These are phyloP conservation scores for Coemansia sp. DNA, from an alignment of 192 early-diverging fungal genomes.

Conservation along the genomic window DNA sequence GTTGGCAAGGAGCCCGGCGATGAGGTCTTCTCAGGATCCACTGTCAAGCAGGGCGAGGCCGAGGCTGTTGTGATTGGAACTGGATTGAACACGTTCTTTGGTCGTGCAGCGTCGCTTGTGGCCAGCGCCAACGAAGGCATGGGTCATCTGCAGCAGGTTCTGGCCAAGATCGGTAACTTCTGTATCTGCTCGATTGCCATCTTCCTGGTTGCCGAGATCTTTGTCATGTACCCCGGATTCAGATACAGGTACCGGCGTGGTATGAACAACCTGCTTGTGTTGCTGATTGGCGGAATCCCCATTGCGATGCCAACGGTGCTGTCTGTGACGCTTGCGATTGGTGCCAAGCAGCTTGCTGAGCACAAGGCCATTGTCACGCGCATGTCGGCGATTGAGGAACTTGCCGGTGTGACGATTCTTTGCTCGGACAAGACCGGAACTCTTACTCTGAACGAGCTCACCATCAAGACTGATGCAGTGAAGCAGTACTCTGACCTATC, in stretches of 20 bases:
- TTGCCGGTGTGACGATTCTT: slow-evolving; percentile 79
- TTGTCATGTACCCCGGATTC: slow-evolving; percentile 74
- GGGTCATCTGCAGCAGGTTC: slow-evolving; percentile 72
- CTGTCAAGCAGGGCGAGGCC: slow-evolving; percentile 79
- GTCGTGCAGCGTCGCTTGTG: slow-evolving; percentile 77
- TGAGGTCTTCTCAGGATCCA: slow-evolving; percentile 76
- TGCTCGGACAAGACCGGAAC: slow-evolving; percentile 97
- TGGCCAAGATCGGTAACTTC: slow-evolving; percentile 78
- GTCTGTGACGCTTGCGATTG: slow-evolving; percentile 77
- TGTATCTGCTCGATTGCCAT: slow-evolving; percentile 71
- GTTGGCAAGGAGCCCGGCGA: slow-evolving; percentile 68
- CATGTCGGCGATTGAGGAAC: slow-evolving; percentile 79
- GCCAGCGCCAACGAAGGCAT: slow-evolving; percentile 71
- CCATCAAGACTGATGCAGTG: slow-evolving; percentile 69
- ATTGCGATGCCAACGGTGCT: slow-evolving; percentile 82
- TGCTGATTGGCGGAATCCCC: slow-evolving; percentile 79
- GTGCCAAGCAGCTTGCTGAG: slow-evolving; percentile 79
- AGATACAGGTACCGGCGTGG: slow-evolving; percentile 69
- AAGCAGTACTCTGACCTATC: slow-evolving; percentile 66
- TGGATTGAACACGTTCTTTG: slow-evolving; percentile 82
- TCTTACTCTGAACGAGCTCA: slow-evolving; percentile 84
- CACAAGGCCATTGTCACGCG: slow-evolving; percentile 82
- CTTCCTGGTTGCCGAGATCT: slow-evolving; percentile 68
- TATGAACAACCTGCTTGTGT: slow-evolving; percentile 77
- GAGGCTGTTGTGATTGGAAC: slow-evolving; percentile 78